Evolutionary conservation across 1,284 basidiomycete species (phyloP), one percentile per base, ranked within the genome.

Genomic region (Irpex rosettiformis): DNA sequence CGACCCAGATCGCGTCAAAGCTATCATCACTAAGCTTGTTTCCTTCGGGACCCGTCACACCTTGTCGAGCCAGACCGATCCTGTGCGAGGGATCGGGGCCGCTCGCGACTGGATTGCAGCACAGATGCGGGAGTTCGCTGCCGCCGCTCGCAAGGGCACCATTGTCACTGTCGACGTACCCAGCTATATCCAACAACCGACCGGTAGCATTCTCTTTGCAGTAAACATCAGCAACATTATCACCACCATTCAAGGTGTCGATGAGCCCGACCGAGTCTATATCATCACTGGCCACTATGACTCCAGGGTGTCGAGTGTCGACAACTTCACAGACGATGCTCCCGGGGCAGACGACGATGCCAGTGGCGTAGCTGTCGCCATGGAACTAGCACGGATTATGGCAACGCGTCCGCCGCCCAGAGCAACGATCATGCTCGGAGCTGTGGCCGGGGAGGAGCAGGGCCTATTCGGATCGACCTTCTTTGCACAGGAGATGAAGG

Each of bases 261-360:
- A 71, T 53, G 78, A 80, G 57, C 75, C 80, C 8, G 76, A 80
- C 61, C 72, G 80, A 27, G 75, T 77, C n/a, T 83, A 82, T 60
- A 76, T 83, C 56, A 73, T 82, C 51, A 79, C 79, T 4, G 80
- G 81, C 4, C 80, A 82, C 65, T 82, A 83, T 62, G 80, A 83
- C 69, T 79, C 78, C 28, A 73, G 79, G 4, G 71, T 73, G 29
- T 74, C 77, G 28, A 69, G 77, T 61, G 63, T 75, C 53, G 54
- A 72, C 59, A 76, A 82, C 64, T 76, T 73, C 65, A 66, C 68
- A 3, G 70, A 75, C 61, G 81, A 82, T 62, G 71, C 79, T 37
- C 80, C 81, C 4, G 81, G 81, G 2, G 79, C 80, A 27, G 75
- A 74, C 58, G 76, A 76, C 62, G 75, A 83, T 61, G 81, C 68